Conservation (phyloP, 305 asterid genomes). For the Rubia peregrina region DNA sequence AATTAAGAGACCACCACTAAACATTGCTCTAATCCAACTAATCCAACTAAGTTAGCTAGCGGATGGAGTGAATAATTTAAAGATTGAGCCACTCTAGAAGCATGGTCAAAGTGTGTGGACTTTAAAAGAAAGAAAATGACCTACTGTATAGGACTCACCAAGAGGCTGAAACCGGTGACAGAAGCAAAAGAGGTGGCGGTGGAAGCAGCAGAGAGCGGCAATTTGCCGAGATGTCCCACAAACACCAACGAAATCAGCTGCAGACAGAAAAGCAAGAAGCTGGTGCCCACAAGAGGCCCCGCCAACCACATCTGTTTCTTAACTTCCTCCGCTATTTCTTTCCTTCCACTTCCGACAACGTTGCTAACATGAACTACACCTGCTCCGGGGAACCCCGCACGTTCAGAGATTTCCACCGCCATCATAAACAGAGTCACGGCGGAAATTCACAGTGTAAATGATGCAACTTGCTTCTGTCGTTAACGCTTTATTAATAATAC, state of each 20-base stretch:
- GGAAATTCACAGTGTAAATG: too few species aligned
- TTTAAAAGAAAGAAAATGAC: not conserved
- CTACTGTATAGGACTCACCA: constrained; percentile 30
- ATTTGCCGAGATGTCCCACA: constrained; percentile 78
- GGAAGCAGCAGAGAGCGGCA: constrained; percentile 68
- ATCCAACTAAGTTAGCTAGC: too few species aligned
- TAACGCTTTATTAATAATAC: too few species aligned
- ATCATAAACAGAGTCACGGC: not conserved
- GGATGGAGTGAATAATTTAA: too few species aligned
- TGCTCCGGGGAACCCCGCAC: not conserved
- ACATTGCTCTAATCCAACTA: too few species aligned
- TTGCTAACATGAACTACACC: not conserved
- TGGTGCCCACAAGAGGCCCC: constrained; percentile 56
- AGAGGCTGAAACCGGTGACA: constrained; percentile 68
- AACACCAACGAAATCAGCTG: constrained; percentile 74
- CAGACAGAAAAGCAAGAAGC: constrained; percentile 44
- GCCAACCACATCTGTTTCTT: constrained; percentile 66
- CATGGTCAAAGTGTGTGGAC: too few species aligned
- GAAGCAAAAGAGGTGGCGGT: constrained; percentile 74
- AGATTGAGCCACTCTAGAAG: too few species aligned
- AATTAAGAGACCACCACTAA: too few species aligned
- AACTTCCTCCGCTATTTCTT: constrained; percentile 40
- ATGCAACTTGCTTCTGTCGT: not conserved
- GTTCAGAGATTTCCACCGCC: not conserved
- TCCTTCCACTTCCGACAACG: constrained; percentile 10